Evolutionary conservation across 805 yeast species (phyloP).

Genomic region (Debaryomyces tyrocola): DNA sequence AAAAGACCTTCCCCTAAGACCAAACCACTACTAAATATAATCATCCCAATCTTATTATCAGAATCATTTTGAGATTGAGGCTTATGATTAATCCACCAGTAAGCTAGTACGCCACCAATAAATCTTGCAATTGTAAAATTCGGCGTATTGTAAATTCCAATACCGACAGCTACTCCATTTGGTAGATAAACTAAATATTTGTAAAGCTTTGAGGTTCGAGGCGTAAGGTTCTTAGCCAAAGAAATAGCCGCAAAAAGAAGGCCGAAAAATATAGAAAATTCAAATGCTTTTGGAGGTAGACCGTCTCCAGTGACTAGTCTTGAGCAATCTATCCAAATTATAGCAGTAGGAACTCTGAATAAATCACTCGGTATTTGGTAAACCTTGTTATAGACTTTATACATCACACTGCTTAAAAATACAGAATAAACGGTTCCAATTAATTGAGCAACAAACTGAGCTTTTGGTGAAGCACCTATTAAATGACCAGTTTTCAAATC

Average conservation of each 20-base stretch:
- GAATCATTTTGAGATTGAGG: slow-evolving; percentile 25
- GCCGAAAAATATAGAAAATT: slow-evolving; percentile 62
- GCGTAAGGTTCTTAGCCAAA: slow-evolving; percentile 56
- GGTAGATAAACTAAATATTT: slow-evolving; percentile 64
- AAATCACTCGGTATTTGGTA: slow-evolving; percentile 82
- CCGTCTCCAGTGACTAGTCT: slow-evolving; percentile 90
- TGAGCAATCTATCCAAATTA: slow-evolving; percentile 96
- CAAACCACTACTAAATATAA: slow-evolving; percentile 87
- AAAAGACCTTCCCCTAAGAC: slow-evolving; percentile 93
- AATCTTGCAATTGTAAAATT: slow-evolving; percentile 92
- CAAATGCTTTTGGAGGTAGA: slow-evolving; percentile 74
- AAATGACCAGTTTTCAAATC: slow-evolving; percentile 93
- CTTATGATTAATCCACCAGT: slow-evolving; percentile 48
- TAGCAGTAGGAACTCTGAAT: slow-evolving; percentile 91
- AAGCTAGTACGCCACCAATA: slow-evolving; percentile 76
- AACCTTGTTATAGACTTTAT: slow-evolving; percentile 74
- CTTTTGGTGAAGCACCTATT: slow-evolving; percentile 87
- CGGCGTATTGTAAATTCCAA: slow-evolving; percentile 93
- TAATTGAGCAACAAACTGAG: slow-evolving; percentile 88
- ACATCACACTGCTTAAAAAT: slow-evolving; percentile 75
- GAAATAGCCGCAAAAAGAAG: slow-evolving; percentile 68
- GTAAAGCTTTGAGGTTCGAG: slow-evolving; percentile 39
- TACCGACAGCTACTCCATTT: slow-evolving; percentile 95
- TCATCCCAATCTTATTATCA: slow-evolving; percentile 64
- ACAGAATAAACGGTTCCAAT: slow-evolving; percentile 88